Percentiles rank a stretch among this genome's conserved stretches.
Conservation (phyloP, 345 rosid genomes). For the Hypericum perforatum region DNA sequence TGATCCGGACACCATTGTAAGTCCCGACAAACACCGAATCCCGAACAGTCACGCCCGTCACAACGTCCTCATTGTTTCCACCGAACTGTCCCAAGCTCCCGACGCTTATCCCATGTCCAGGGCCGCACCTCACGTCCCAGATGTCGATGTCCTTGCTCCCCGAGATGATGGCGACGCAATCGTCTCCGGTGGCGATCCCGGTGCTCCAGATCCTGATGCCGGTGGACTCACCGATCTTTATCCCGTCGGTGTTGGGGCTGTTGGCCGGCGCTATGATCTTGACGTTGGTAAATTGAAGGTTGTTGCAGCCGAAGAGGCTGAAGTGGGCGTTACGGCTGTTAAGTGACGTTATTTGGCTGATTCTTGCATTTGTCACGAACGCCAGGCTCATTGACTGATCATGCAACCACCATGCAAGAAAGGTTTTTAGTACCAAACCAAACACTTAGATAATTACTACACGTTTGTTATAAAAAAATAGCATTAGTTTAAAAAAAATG, state of each 20-base stretch:
- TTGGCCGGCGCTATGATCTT: conserved; percentile 30
- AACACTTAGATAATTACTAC: too few relatives aligned
- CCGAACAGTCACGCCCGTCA: conserved; percentile 10
- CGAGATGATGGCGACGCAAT: conserved; percentile 39
- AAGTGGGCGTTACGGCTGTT: conserved; percentile 27
- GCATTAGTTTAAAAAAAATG: too few relatives aligned
- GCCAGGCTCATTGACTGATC: conserved; percentile 15
- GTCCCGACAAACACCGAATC: conserved; percentile 16
- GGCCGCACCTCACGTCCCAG: conserved; percentile 33
- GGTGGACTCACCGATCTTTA: conserved; percentile 31
- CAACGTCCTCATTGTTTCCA: conserved; percentile 8
- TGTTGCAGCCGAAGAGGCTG: conserved; percentile 4
- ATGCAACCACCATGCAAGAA: neutral
- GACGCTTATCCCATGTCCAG: conserved; percentile 36
- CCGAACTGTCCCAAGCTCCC: conserved; percentile 27
- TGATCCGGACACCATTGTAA: conserved; percentile 25
- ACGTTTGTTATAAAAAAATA: too few relatives aligned
- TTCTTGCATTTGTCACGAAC: conserved; percentile 9
- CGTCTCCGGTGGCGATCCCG: conserved; percentile 43
- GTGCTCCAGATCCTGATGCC: conserved; percentile 22
- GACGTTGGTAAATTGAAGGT: neutral
- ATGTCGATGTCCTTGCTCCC: conserved; percentile 28
- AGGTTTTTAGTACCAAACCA: neutral
- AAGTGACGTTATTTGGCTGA: conserved; percentile 10
- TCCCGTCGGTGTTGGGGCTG: conserved; percentile 64